Evolutionary conservation across 208 protist genomes (phyloP).

Genomic region (Leishmania gerbilli): DNA sequence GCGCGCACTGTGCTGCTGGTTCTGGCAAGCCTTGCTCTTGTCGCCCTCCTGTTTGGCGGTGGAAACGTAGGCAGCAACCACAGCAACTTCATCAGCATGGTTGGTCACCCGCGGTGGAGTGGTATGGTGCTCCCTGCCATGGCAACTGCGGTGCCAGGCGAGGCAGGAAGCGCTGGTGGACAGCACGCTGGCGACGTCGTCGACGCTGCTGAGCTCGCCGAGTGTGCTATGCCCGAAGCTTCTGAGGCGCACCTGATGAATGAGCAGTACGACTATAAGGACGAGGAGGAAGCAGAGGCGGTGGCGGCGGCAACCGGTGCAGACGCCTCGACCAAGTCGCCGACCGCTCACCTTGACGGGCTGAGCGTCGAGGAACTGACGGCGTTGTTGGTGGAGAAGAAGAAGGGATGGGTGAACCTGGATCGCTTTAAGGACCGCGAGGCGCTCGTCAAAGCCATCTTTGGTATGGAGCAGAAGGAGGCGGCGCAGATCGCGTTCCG

Average conservation of each 20-base stretch:
- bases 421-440: constrained; percentile 23
- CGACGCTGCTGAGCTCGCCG: background rate
- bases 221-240: background rate
- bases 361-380: constrained; percentile 35
- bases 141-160: background rate
- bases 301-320: background rate
- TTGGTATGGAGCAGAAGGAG: constrained; percentile 24
- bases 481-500: constrained; percentile 25
- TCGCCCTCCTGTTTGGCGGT: constrained; percentile 4
- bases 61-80: background rate
- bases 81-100: background rate
- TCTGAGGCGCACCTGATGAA: background rate
- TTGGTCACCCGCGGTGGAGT: no score
- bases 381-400: constrained; percentile 36
- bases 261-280: background rate
- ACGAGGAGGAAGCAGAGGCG: constrained; percentile 10
- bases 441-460: constrained; percentile 23
- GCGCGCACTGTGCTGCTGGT: background rate
- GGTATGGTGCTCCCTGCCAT: background rate
- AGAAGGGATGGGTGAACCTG: constrained; percentile 33
- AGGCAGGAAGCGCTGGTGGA: background rate
- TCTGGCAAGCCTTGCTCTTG: constrained; percentile 1
- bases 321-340: background rate
- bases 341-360: constrained; percentile 11
- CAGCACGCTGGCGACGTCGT: background rate